phyloP scores from a whole-genome alignment of 2,329 filamentous ascomycete genomes.

The Magnaporthiopsis rhizophila region DNA sequence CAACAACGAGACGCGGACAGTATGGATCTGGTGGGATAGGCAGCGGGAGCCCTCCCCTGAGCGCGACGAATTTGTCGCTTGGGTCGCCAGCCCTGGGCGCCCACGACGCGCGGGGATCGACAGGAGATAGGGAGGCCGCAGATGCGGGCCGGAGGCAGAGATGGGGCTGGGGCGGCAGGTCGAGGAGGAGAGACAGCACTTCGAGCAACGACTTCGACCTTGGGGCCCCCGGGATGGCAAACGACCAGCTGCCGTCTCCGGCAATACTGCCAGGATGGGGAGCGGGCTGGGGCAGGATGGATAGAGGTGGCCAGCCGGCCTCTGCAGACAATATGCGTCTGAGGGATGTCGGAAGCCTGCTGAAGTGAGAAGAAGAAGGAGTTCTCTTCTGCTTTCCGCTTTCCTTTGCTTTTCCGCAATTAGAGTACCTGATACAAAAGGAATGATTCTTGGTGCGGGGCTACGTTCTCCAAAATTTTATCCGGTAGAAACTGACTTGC shows the following conservation, averaged over 20 bases:
- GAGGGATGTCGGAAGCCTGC: constrained; percentile 28
- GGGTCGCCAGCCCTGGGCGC: neutral
- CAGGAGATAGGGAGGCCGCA: constrained; percentile 5
- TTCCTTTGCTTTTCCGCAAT: no score
- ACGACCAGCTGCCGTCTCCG: constrained; percentile 12
- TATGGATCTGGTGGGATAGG: neutral
- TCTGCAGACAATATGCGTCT: constrained; percentile 26
- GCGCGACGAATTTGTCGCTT: neutral
- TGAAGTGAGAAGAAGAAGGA: constrained; percentile 14
- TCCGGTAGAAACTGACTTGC: no score
- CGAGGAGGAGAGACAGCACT: constrained; percentile 15
- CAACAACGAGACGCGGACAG: neutral
- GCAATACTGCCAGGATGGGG: constrained; percentile 27
- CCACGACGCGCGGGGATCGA: neutral
- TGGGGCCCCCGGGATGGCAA: constrained; percentile 9
- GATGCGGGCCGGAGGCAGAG: constrained; percentile 8
- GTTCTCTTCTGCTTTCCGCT: no score
- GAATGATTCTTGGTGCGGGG: no score
- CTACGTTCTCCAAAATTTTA: no score
- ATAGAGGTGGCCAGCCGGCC: constrained; percentile 21
- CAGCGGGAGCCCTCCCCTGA: neutral
- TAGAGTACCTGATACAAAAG: no score
- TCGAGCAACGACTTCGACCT: constrained; percentile 11
- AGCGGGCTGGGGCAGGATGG: constrained; percentile 31
- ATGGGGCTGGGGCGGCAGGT: constrained; percentile 11